Percentiles rank a stretch among this genome's conserved stretches.
phyloP scores from a whole-genome alignment of 1,284 basidiomycete species.

The Pseudozyma flocculosa region DNA sequence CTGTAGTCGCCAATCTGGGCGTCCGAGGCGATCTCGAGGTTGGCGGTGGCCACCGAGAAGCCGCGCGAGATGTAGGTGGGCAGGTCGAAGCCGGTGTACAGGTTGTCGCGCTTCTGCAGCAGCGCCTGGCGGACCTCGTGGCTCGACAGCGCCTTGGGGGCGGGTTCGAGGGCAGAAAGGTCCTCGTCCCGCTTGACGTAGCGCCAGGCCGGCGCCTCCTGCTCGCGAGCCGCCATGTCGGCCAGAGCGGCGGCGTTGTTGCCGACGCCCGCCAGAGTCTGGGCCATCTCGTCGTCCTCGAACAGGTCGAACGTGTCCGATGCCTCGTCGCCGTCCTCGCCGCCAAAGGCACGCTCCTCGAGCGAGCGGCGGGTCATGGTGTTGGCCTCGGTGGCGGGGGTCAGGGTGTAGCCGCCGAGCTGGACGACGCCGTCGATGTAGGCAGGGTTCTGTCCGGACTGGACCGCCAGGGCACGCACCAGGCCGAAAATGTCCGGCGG shows the following conservation, averaged over 20 bases:
- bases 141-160: slow-evolving; percentile 1
- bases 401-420: slow-evolving; percentile 70
- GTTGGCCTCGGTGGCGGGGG: slow-evolving; percentile 57
- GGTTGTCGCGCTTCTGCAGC: slow-evolving; percentile 59
- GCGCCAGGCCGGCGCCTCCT: background rate
- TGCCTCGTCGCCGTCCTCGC: slow-evolving; percentile 7
- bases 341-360: slow-evolving; percentile 1
- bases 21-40: slow-evolving; percentile 66
- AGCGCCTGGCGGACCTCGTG: slow-evolving; percentile 36
- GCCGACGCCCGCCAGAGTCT: slow-evolving; percentile 35
- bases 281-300: slow-evolving; percentile 41
- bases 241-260: slow-evolving; percentile 58
- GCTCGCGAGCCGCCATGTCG: slow-evolving; percentile 15
- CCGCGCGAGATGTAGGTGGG: slow-evolving; percentile 69
- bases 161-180: slow-evolving; percentile 2
- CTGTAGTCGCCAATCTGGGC: slow-evolving; percentile 70
- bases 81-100: slow-evolving; percentile 68
- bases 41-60: slow-evolving; percentile 68
- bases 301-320: slow-evolving; percentile 26
- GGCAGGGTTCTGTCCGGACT: slow-evolving; percentile 67
- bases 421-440: slow-evolving; percentile 71
- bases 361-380: slow-evolving; percentile 17
- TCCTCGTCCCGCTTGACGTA: slow-evolving; percentile 31
- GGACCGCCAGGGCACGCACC: slow-evolving; percentile 68
- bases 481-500: slow-evolving; percentile 72